phyloP scores from a whole-genome alignment of 768 basidiomycete species.

The Pulveroboletus sp. region DNA sequence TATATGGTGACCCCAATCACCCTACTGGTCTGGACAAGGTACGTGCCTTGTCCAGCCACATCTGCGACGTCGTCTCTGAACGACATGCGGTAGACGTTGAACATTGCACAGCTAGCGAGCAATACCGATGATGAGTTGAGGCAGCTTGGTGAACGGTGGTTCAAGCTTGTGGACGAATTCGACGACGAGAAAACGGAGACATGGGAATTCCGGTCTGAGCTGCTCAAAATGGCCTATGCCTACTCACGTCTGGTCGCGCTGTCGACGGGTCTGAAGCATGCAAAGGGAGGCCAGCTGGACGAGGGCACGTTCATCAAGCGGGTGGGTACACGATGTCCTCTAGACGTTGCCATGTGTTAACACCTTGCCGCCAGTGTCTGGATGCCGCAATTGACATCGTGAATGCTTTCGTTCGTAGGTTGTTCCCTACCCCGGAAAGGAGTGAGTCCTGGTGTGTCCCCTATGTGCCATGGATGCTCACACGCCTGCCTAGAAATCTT shows the following conservation, averaged over 20 bases:
- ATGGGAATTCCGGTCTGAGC: constrained; percentile 56
- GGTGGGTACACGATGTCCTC: constrained; percentile 39
- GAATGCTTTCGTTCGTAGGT: constrained; percentile 52
- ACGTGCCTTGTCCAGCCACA: not conserved
- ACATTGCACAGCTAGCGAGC: constrained; percentile 60
- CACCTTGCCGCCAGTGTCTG: constrained; percentile 46
- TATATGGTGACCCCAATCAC: constrained; percentile 70
- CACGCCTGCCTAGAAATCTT: constrained; percentile 40
- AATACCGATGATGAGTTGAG: constrained; percentile 70
- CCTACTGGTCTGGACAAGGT: constrained; percentile 78
- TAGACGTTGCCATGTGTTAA: not conserved
- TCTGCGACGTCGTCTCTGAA: constrained; percentile 1
- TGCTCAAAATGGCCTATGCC: constrained; percentile 59
- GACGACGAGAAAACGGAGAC: constrained; percentile 50
- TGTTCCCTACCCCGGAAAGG: constrained; percentile 50
- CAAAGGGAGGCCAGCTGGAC: constrained; percentile 50
- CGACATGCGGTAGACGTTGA: constrained; percentile 44
- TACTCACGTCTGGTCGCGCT: constrained; percentile 67
- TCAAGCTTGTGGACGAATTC: constrained; percentile 42
- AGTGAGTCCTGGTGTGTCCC: constrained; percentile 34
- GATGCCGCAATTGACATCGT: constrained; percentile 65
- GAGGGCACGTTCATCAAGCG: constrained; percentile 65
- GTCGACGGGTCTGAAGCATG: constrained; percentile 76
- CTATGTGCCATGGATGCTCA: not conserved
- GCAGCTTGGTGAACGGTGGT: constrained; percentile 53